These are phyloP conservation scores for Scutellaria galericulata DNA, from an alignment of 257 asterid species.

Conservation along the genomic window DNA sequence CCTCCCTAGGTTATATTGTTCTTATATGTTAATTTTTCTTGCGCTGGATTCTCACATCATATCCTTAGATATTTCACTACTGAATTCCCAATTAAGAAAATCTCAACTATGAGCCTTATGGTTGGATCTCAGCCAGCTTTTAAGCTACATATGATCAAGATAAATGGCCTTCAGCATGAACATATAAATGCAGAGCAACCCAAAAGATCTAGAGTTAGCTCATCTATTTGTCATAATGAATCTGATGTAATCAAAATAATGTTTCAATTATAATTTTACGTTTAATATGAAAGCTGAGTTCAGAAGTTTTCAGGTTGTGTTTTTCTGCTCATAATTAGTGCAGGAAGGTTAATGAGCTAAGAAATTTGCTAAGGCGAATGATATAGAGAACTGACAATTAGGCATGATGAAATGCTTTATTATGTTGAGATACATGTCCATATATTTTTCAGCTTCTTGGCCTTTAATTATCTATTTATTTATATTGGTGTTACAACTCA, in stretches of 20 bases:
- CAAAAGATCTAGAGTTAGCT: not conserved
- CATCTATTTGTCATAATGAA: not conserved
- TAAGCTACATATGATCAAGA: not conserved
- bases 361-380: not conserved
- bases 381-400: not conserved
- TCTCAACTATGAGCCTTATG: not conserved
- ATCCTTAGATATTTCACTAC: not conserved
- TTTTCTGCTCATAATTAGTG: not conserved
- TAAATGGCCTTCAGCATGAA: not conserved
- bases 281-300: not conserved
- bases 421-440: not conserved
- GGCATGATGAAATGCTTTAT: not conserved
- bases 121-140: not conserved
- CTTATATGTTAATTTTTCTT: not conserved
- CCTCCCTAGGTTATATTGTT: not conserved
- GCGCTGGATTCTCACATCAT: not conserved
- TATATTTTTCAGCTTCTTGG: not conserved
- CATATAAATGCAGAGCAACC: not conserved
- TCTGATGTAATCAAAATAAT: not conserved
- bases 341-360: not conserved
- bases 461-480: not conserved
- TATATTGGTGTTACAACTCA: not conserved
- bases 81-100: not conserved
- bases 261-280: not conserved
- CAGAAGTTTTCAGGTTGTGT: not conserved